Conservation (phyloP, 2,329 filamentous ascomycete species). For the Cytospora schulzeri region DNA sequence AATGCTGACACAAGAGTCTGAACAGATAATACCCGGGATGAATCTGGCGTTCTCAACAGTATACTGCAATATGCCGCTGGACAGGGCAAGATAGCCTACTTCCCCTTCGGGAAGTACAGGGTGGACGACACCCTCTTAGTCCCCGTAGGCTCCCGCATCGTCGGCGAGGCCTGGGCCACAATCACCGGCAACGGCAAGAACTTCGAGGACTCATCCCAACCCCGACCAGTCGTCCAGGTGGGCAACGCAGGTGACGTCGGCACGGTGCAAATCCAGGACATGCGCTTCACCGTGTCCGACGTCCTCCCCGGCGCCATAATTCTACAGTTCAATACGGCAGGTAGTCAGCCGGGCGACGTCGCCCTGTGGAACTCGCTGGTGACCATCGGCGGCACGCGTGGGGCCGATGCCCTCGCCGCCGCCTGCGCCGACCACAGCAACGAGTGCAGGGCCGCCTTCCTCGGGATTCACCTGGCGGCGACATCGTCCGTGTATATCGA, state of each 20-base stretch:
- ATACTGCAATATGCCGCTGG: constrained; percentile 41
- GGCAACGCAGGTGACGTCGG: constrained; percentile 61
- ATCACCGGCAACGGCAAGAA: constrained; percentile 53
- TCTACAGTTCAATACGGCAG: constrained; percentile 48
- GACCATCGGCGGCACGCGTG: constrained; percentile 42
- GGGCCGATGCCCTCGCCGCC: constrained; percentile 36
- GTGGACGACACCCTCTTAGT: constrained; percentile 54
- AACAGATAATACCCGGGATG: constrained; percentile 41
- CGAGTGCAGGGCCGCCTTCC: constrained; percentile 48
- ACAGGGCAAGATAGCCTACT: constrained; percentile 51
- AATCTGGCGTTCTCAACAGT: constrained; percentile 42
- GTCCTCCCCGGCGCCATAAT: constrained; percentile 62
- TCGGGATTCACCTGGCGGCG: constrained; percentile 50
- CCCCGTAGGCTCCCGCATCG: constrained; percentile 51
- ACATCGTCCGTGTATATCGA: constrained; percentile 55
- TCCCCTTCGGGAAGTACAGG: constrained; percentile 58
- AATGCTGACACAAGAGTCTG: neutral
- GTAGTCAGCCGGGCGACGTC: constrained; percentile 44
- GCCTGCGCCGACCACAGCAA: constrained; percentile 37
- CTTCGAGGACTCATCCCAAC: constrained; percentile 54
- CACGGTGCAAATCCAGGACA: constrained; percentile 64
- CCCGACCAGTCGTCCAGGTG: constrained; percentile 60
- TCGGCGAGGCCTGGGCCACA: constrained; percentile 55
- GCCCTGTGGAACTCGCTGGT: constrained; percentile 48
- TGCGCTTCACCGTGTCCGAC: constrained; percentile 64